These are phyloP conservation scores for Gamsiella multidivaricata DNA, from an alignment of 192 early-diverging fungal species.

Conservation along the genomic window DNA sequence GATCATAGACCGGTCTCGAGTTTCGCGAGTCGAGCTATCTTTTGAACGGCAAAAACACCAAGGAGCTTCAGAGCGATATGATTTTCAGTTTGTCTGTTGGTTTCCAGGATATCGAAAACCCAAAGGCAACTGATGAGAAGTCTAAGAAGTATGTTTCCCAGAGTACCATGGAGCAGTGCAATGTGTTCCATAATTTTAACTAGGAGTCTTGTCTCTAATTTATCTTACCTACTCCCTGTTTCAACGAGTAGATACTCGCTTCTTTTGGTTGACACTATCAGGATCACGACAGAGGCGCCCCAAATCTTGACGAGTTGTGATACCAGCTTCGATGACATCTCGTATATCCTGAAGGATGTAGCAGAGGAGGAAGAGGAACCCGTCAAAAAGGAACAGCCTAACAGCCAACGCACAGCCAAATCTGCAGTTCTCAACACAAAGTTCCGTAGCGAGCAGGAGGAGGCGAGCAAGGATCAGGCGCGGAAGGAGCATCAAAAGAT, in stretches of 20 bases:
- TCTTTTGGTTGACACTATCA: slow-evolving; percentile 83
- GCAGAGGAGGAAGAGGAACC: slow-evolving; percentile 55
- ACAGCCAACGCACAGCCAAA: slow-evolving; percentile 59
- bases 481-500: slow-evolving; percentile 91
- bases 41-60: slow-evolving; percentile 76
- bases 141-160: slow-evolving; percentile 65
- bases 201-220: background rate
- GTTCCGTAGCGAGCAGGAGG: slow-evolving; percentile 84
- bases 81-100: slow-evolving; percentile 86
- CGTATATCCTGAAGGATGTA: slow-evolving; percentile 64
- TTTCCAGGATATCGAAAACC: slow-evolving; percentile 86
- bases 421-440: slow-evolving; percentile 80
- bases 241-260: slow-evolving; percentile 78
- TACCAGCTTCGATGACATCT: slow-evolving; percentile 62
- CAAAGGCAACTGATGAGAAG: slow-evolving; percentile 75
- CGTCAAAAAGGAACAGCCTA: slow-evolving; percentile 11
- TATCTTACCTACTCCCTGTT: background rate
- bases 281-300: slow-evolving; percentile 74
- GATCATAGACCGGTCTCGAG: slow-evolving; percentile 89
- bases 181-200: background rate
- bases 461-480: slow-evolving; percentile 80
- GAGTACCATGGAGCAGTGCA: no score
- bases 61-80: slow-evolving; percentile 83
- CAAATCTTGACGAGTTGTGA: slow-evolving; percentile 72
- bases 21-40: slow-evolving; percentile 87